Conservation (phyloP, 495 filamentous ascomycete genomes). For the Talaromyces stipitatus region DNA sequence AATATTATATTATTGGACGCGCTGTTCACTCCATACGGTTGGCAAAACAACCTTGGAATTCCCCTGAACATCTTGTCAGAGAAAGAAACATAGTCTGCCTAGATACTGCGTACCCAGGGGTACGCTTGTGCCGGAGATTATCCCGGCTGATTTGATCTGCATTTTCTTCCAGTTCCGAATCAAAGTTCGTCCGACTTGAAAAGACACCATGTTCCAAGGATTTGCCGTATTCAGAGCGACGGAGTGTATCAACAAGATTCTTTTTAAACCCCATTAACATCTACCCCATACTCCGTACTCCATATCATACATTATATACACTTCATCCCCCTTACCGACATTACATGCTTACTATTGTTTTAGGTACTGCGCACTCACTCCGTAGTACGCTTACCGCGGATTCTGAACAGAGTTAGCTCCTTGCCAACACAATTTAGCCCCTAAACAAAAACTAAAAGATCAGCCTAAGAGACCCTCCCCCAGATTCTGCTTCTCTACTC, state of each 20-base stretch:
- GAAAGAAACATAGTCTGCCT: background rate
- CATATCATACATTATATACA: background rate
- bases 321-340: background rate
- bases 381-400: background rate
- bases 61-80: background rate
- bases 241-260: background rate
- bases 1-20: background rate
- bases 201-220: background rate
- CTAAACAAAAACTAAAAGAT: background rate
- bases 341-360: background rate
- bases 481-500: background rate
- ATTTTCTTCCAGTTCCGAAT: background rate
- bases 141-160: background rate
- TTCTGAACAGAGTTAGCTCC: background rate
- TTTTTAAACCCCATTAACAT: background rate
- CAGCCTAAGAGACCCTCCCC: conserved; percentile 1
- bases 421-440: background rate
- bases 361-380: background rate
- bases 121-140: background rate
- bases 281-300: background rate
- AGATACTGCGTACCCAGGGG: background rate
- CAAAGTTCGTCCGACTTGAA: background rate
- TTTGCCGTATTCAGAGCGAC: background rate
- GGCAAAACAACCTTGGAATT: background rate
- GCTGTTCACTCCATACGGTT: background rate